phyloP scores from a whole-genome alignment of 805 yeast species.

The Schwanniomyces pseudopolymorphus region DNA sequence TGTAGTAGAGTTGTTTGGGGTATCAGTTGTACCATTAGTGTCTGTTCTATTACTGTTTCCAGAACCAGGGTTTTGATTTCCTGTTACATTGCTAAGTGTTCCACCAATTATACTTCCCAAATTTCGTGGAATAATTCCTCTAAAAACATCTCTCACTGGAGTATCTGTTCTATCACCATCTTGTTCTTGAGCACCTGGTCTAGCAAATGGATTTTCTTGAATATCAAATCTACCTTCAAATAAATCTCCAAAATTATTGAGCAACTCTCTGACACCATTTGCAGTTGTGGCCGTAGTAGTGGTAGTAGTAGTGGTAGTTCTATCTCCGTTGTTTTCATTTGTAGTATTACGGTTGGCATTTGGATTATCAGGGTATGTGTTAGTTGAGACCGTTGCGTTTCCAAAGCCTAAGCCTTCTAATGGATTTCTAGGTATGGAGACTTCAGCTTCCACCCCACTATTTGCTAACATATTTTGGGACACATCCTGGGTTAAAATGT shows the following conservation, averaged over 20 bases:
- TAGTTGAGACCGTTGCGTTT: neutral
- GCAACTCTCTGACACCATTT: constrained; percentile 14
- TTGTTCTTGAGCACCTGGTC: neutral
- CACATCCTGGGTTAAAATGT: constrained; percentile 36
- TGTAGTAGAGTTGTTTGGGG: neutral
- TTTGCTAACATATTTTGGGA: constrained; percentile 34
- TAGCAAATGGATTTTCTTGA: neutral
- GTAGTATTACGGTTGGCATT: constrained; percentile 1
- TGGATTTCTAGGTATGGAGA: constrained; percentile 9
- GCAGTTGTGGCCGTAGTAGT: constrained; percentile 3
- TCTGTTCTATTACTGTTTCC: neutral
- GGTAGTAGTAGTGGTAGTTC: neutral
- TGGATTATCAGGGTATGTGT: neutral
- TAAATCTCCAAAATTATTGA: constrained; percentile 23
- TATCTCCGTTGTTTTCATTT: neutral
- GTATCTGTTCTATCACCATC: neutral
- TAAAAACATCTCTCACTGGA: constrained; percentile 10
- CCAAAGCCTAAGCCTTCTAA: constrained; percentile 8
- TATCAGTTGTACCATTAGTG: neutral
- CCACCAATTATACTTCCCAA: constrained; percentile 10
- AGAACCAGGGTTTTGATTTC: neutral
- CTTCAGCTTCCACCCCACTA: constrained; percentile 23
- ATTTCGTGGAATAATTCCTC: constrained; percentile 14
- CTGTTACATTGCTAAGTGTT: constrained; percentile 6
- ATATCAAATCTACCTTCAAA: constrained; percentile 15